These are phyloP conservation scores for Zymoseptoria brevis DNA, from an alignment of 2,329 filamentous ascomycete species.

Conservation along the genomic window DNA sequence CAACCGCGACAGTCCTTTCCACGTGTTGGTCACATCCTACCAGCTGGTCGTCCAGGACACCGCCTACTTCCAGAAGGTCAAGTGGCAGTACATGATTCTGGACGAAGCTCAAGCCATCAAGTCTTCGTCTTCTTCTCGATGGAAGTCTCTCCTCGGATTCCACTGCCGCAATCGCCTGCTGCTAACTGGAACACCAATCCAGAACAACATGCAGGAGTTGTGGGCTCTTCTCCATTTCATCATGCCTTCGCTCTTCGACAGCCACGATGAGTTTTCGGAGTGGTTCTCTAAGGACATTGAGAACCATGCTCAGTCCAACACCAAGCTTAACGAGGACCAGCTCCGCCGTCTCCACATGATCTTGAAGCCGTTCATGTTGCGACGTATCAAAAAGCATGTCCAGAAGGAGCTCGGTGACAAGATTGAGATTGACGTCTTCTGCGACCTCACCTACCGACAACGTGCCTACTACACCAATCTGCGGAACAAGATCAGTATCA, in stretches of 20 bases:
- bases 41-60: slow-evolving; percentile 94
- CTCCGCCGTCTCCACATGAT: slow-evolving; percentile 97
- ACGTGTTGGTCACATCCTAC: slow-evolving; percentile 93
- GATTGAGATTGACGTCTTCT: slow-evolving; percentile 94
- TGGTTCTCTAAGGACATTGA: slow-evolving; percentile 97
- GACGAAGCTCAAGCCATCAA: slow-evolving; percentile 99
- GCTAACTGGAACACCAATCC: slow-evolving; percentile 92
- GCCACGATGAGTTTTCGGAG: slow-evolving; percentile 84
- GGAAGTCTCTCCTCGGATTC: slow-evolving; percentile 92
- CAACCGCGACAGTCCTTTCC: slow-evolving; percentile 84
- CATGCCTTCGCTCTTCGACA: slow-evolving; percentile 98
- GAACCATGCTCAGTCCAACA: slow-evolving; percentile 96
- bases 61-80: slow-evolving; percentile 97
- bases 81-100: slow-evolving; percentile 99
- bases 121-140: slow-evolving; percentile 88
- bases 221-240: slow-evolving; percentile 98
- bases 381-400: slow-evolving; percentile 98
- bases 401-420: slow-evolving; percentile 99
- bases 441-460: slow-evolving; percentile 92
- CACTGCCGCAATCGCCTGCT: slow-evolving; percentile 90
- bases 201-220: slow-evolving; percentile 99
- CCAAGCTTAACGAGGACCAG: slow-evolving; percentile 98
- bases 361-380: slow-evolving; percentile 97
- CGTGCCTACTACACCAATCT: slow-evolving; percentile 87
- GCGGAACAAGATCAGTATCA: slow-evolving; percentile 94